phyloP scores from a whole-genome alignment of 768 basidiomycete genomes.

The Pulveroboletus sp. region DNA sequence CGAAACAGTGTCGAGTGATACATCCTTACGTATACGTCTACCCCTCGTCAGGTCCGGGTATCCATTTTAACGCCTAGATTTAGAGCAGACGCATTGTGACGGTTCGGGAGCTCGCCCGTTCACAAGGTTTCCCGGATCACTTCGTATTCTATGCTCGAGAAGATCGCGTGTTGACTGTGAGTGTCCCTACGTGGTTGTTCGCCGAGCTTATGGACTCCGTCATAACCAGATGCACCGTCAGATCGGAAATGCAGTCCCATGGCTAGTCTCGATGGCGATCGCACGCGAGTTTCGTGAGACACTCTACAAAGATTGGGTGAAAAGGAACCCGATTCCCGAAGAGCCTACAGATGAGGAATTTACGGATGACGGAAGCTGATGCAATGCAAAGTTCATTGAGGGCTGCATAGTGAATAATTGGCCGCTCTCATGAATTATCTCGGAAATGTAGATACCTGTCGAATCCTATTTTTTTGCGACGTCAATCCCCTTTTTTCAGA shows the following conservation, averaged over 20 bases:
- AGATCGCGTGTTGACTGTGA: conserved; percentile 55
- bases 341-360: conserved; percentile 31
- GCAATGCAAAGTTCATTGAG: conserved; percentile 33
- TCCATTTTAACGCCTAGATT: background rate
- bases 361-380: background rate
- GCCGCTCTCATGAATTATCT: background rate
- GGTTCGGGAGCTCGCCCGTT: conserved; percentile 71
- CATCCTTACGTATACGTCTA: conserved; percentile 58
- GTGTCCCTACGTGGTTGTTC: conserved; percentile 18
- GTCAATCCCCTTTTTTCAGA: background rate
- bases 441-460: background rate
- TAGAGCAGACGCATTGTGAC: conserved; percentile 70
- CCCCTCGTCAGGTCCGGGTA: background rate
- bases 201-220: background rate
- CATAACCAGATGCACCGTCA: conserved; percentile 64
- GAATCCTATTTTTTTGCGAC: background rate
- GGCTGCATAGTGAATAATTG: background rate
- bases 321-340: conserved; percentile 17
- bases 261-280: conserved; percentile 58
- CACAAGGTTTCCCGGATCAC: conserved; percentile 77
- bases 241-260: conserved; percentile 78
- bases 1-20: conserved; percentile 68
- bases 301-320: conserved; percentile 49
- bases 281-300: conserved; percentile 56
- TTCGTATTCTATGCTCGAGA: conserved; percentile 56